phyloP scores from a whole-genome alignment of 176 grass and related monocot genomes.

The Carex scoparia region DNA sequence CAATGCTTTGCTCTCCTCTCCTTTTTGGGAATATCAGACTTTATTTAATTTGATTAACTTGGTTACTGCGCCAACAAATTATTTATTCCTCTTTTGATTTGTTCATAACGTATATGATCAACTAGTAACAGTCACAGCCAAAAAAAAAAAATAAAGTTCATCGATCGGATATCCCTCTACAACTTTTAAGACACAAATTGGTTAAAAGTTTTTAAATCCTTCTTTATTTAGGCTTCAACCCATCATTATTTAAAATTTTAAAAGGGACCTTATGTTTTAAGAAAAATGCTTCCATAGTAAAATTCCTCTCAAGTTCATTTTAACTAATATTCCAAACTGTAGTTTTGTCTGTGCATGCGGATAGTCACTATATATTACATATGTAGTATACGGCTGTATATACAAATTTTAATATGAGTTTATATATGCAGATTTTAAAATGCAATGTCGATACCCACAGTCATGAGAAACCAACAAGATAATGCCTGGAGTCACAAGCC shows the following conservation, averaged over 20 bases:
- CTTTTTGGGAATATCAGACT: not conserved
- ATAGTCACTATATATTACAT: too few species aligned
- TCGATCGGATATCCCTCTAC: not conserved
- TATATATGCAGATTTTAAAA: too few species aligned
- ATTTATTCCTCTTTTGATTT: not conserved
- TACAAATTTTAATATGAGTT: too few species aligned
- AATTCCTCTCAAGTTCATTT: too few species aligned
- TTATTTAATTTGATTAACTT: not conserved
- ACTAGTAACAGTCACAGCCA: not conserved
- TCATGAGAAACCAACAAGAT: too few species aligned
- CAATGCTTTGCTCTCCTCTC: not conserved
- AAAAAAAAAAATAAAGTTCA: not conserved
- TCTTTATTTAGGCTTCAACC: not conserved
- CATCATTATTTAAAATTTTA: not conserved
- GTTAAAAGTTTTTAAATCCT: not conserved
- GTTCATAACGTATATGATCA: not conserved
- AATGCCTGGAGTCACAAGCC: too few species aligned
- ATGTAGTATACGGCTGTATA: too few species aligned
- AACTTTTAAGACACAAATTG: not conserved
- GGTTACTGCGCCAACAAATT: not conserved
- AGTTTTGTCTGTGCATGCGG: too few species aligned
- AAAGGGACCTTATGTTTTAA: not conserved
- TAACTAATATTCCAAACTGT: too few species aligned
- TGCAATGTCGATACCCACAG: too few species aligned
- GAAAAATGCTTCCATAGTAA: not conserved